These are phyloP conservation scores for Sugiyamaella paludigena DNA, from an alignment of 1,139 yeast species.

Conservation along the genomic window DNA sequence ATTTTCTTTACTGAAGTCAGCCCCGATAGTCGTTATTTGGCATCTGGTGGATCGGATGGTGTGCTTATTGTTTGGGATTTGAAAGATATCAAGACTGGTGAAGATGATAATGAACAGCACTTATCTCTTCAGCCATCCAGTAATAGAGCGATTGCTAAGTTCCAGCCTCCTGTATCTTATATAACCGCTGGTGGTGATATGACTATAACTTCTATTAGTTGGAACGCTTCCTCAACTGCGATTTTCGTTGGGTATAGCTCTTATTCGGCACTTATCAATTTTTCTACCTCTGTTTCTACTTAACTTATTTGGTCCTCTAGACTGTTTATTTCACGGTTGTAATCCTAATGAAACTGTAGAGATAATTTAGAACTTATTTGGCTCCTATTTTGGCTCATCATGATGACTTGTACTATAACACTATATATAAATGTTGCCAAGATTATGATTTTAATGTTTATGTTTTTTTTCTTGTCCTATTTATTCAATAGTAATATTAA, in stretches of 20 bases:
- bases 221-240: constrained; percentile 28
- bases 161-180: constrained; percentile 9
- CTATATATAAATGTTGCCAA: no score
- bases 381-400: neutral
- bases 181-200: constrained; percentile 7
- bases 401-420: neutral
- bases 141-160: constrained; percentile 20
- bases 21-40: constrained; percentile 49
- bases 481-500: no score
- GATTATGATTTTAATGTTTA: no score
- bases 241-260: constrained; percentile 28
- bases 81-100: neutral
- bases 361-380: no score
- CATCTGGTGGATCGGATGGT: constrained; percentile 64
- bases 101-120: neutral
- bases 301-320: no score
- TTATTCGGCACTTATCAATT: constrained; percentile 8
- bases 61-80: constrained; percentile 55
- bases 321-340: neutral
- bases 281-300: neutral
- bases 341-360: neutral
- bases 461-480: no score
- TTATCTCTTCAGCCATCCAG: no score
- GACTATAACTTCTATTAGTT: constrained; percentile 26
- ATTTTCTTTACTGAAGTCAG: constrained; percentile 55